Percentiles rank a stretch among this genome's conserved stretches.
phyloP scores from a whole-genome alignment of 1,284 basidiomycete genomes.

The Stygiomarasmius scandens region DNA sequence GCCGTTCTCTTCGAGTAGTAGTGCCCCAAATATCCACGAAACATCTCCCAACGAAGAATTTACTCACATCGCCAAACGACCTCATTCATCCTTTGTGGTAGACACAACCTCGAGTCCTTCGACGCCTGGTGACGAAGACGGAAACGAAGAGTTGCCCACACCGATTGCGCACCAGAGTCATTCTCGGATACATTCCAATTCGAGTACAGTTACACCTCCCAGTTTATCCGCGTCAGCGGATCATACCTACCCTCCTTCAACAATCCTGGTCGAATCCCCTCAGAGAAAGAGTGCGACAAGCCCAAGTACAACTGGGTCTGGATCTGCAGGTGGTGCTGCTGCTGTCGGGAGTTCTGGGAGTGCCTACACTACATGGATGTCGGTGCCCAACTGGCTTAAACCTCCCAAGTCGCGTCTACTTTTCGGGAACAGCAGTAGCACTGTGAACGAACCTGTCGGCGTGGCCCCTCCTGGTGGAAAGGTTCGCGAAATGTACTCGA shows the following conservation, averaged over 20 bases:
- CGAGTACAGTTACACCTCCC: background rate
- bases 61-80: slow-evolving; percentile 64
- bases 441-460: slow-evolving; percentile 24
- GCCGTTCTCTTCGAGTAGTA: slow-evolving; percentile 53
- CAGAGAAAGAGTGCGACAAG: slow-evolving; percentile 27
- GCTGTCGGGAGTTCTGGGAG: slow-evolving; percentile 22
- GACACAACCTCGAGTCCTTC: slow-evolving; percentile 46
- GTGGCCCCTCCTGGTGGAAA: slow-evolving; percentile 23
- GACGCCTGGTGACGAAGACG: slow-evolving; percentile 17
- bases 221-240: background rate
- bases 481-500: slow-evolving; percentile 63
- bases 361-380: slow-evolving; percentile 52
- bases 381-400: slow-evolving; percentile 74
- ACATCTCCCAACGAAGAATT: slow-evolving; percentile 54
- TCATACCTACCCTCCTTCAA: slow-evolving; percentile 81
- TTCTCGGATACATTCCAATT: slow-evolving; percentile 33
- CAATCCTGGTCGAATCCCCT: slow-evolving; percentile 23
- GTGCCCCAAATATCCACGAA: slow-evolving; percentile 19
- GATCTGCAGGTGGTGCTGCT: background rate
- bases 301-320: background rate
- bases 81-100: slow-evolving; percentile 63
- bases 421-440: slow-evolving; percentile 27
- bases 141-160: slow-evolving; percentile 6
- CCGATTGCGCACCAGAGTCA: slow-evolving; percentile 28
- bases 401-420: slow-evolving; percentile 42